Conservation (phyloP, 2,329 filamentous ascomycete species). For the Ophiostoma australiae region DNA sequence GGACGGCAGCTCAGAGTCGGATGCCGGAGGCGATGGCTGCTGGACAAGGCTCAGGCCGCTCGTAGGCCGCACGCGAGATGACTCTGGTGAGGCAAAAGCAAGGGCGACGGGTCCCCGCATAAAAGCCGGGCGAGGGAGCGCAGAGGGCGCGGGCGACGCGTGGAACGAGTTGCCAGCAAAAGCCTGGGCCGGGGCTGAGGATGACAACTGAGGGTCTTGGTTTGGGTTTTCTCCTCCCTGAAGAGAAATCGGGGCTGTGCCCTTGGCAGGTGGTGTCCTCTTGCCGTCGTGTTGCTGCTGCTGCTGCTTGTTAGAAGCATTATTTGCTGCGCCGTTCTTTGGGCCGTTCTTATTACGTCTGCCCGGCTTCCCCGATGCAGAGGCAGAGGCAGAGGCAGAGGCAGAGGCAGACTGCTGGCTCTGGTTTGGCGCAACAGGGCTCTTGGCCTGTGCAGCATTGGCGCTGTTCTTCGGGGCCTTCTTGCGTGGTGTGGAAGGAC, state of each 20-base stretch:
- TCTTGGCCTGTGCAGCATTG: conserved; percentile 26
- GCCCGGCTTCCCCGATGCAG: conserved; percentile 30
- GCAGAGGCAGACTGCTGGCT: conserved; percentile 29
- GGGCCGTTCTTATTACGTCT: conserved; percentile 32
- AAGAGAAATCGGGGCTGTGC: not conserved
- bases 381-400: no score
- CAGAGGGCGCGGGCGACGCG: conserved; percentile 84
- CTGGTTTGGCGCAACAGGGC: conserved; percentile 29
- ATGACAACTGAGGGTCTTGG: not conserved
- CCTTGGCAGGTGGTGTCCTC: conserved; percentile 43
- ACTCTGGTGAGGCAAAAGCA: conserved; percentile 50
- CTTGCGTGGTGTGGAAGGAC: conserved; percentile 24
- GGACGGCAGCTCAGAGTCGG: conserved; percentile 48
- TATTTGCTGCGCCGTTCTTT: conserved; percentile 38
- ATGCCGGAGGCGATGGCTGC: conserved; percentile 50
- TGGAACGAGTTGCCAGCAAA: conserved; percentile 96
- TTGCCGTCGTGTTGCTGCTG: conserved; percentile 32
- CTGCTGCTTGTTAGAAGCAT: conserved; percentile 37
- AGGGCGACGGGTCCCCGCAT: conserved; percentile 58
- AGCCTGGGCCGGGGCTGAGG: conserved; percentile 39
- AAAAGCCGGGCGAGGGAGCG: conserved; percentile 86
- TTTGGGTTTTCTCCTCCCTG: not conserved
- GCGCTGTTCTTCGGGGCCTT: conserved; percentile 20
- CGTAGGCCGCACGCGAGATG: conserved; percentile 46
- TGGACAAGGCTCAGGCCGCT: conserved; percentile 35